Evolutionary conservation across 345 rosid species (phyloP).

Genomic region (Rhizophora apiculata): DNA sequence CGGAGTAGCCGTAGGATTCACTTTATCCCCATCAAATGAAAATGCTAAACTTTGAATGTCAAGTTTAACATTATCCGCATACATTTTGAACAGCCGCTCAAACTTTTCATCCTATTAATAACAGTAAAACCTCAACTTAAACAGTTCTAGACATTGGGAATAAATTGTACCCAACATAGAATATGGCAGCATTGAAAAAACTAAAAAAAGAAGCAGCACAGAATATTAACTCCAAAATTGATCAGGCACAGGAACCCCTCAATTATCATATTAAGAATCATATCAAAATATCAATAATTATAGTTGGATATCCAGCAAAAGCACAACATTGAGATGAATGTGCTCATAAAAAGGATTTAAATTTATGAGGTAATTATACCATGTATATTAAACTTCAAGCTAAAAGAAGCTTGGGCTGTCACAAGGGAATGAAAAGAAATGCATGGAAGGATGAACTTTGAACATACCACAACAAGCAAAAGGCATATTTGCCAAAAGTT

Average conservation of each 20-base stretch:
- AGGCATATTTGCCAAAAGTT: not conserved
- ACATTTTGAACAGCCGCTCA: constrained; percentile 67
- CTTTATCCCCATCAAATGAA: constrained; percentile 77
- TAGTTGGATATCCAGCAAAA: not conserved
- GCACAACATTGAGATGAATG: not conserved
- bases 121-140: not conserved
- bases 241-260: too few species aligned
- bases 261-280: too few species aligned
- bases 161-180: not conserved
- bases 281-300: too few species aligned
- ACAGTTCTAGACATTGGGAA: not conserved
- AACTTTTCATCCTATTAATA: constrained; percentile 78
- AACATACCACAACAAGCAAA: not conserved
- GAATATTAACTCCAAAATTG: too few species aligned
- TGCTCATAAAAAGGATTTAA: not conserved
- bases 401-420: not conserved
- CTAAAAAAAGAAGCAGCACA: too few species aligned
- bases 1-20: constrained; percentile 65
- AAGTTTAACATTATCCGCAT: constrained; percentile 60
- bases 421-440: not conserved
- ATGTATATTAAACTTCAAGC: not conserved
- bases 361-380: too few species aligned
- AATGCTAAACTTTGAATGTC: constrained; percentile 49
- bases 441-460: not conserved
- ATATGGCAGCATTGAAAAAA: not conserved